Evolutionary conservation across 2,329 filamentous ascomycete genomes (phyloP).

Genomic region (Epichloe gansuensis): DNA sequence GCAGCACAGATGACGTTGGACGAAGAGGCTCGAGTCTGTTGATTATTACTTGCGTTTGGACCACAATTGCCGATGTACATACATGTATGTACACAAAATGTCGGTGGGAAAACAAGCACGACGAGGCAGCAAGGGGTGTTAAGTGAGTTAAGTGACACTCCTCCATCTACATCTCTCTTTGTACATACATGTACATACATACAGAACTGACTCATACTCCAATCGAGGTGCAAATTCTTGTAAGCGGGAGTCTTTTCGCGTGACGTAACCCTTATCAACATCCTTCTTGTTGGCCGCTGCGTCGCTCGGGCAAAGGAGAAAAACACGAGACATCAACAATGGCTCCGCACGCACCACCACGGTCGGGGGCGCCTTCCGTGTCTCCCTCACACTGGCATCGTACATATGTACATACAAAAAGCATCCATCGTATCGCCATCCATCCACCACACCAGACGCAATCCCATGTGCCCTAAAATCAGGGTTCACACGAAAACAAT

Average conservation of each 20-base stretch:
- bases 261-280: background rate
- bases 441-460: background rate
- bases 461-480: background rate
- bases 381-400: background rate
- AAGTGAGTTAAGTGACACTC: too few species aligned
- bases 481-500: background rate
- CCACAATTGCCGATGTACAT: too few species aligned
- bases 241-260: background rate
- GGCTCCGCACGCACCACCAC: background rate
- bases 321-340: background rate
- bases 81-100: too few species aligned
- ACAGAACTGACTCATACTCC: too few species aligned
- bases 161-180: too few species aligned
- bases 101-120: too few species aligned
- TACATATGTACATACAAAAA: too few species aligned
- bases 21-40: too few species aligned
- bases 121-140: too few species aligned
- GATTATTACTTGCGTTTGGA: too few species aligned
- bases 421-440: background rate
- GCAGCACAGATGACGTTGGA: too few species aligned
- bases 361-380: background rate
- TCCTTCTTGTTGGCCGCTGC: background rate
- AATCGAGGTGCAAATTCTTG: background rate
- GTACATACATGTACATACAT: too few species aligned
- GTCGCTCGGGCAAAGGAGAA: background rate